A percentile compares a stretch with the other conserved stretches of the same genome.
These are phyloP conservation scores for Phytopythium delawarense DNA, from an alignment of 352 stramenopile genomes.

Conservation along the genomic window DNA sequence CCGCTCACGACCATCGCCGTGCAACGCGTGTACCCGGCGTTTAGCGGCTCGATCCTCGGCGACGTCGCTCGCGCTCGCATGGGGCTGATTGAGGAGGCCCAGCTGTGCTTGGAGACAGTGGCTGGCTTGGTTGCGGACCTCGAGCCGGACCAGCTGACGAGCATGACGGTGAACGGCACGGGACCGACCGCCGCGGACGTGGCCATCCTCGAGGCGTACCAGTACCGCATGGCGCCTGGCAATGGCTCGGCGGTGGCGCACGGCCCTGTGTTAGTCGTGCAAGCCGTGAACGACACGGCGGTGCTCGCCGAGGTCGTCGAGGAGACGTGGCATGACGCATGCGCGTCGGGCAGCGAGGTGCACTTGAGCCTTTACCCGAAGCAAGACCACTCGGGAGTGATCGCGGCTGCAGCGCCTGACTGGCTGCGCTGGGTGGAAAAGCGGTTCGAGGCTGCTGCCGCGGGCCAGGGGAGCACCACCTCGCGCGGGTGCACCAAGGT, in stretches of 20 bases:
- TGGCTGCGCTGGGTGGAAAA: conserved; percentile 1
- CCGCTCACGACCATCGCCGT: conserved; percentile 4
- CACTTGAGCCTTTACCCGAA: conserved; percentile 12
- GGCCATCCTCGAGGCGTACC: conserved; percentile 3
- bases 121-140: conserved; percentile 4
- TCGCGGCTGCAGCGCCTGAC: not conserved
- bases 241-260: conserved; percentile 4
- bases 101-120: conserved; percentile 4
- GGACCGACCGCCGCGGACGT: conserved; percentile 1
- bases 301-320: conserved; percentile 4
- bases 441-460: not conserved
- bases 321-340: conserved; percentile 6
- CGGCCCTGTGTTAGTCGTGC: conserved; percentile 8
- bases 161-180: not conserved
- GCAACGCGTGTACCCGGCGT: conserved; percentile 5
- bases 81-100: conserved; percentile 6
- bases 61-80: conserved; percentile 1
- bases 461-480: not conserved
- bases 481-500: not conserved
- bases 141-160: conserved; percentile 4
- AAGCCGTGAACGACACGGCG: conserved; percentile 11
- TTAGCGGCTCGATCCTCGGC: conserved; percentile 9
- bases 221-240: conserved; percentile 1
- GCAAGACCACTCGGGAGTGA: conserved; percentile 7
- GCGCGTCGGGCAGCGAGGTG: conserved; percentile 8